Percentiles rank a stretch among this genome's conserved stretches.
These are phyloP conservation scores for Cyclotella kingstonii DNA, from an alignment of 108 stramenopile genomes.

Conservation along the genomic window DNA sequence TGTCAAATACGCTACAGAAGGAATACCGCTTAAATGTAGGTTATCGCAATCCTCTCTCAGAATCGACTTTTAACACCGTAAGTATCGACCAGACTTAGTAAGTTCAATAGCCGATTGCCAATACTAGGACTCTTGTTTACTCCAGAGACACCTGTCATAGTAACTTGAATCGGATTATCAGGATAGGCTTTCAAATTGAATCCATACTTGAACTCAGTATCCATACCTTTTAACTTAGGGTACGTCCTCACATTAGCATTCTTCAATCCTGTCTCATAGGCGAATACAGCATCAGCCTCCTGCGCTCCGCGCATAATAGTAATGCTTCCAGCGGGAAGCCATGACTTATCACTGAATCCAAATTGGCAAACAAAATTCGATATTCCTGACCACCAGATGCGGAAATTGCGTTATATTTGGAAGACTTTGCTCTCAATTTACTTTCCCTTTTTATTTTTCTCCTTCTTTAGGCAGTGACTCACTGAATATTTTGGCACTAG, in stretches of 20 bases:
- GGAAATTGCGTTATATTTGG: conserved; percentile 80
- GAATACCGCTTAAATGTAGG: too few species aligned
- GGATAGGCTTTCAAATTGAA: conserved; percentile 86
- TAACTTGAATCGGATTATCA: conserved; percentile 85
- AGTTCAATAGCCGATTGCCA: conserved; percentile 80
- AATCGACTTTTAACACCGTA: too few species aligned
- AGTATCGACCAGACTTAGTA: conserved; percentile 74
- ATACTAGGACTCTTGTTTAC: conserved; percentile 52
- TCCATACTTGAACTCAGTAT: conserved; percentile 83
- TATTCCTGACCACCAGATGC: conserved; percentile 82
- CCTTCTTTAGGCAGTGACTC: conserved; percentile 38
- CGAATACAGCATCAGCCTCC: conserved; percentile 78
- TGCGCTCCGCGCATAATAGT: conserved; percentile 79
- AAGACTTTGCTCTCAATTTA: conserved; percentile 58
- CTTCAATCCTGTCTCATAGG: conserved; percentile 68
- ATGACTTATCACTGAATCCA: conserved; percentile 70
- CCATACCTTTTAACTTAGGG: conserved; percentile 66
- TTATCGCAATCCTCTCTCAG: too few species aligned
- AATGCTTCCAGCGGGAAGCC: conserved; percentile 80
- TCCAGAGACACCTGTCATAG: conserved; percentile 44
- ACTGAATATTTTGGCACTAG: conserved; percentile 77
- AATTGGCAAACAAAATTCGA: conserved; percentile 80
- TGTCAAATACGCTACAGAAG: too few species aligned
- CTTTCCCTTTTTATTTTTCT: conserved; percentile 62
- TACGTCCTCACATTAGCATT: conserved; percentile 65